Percentiles rank a stretch among this genome's conserved stretches.
These are phyloP conservation scores for Orbilia oligospora DNA, from an alignment of 2,329 filamentous ascomycete species.

Conservation along the genomic window DNA sequence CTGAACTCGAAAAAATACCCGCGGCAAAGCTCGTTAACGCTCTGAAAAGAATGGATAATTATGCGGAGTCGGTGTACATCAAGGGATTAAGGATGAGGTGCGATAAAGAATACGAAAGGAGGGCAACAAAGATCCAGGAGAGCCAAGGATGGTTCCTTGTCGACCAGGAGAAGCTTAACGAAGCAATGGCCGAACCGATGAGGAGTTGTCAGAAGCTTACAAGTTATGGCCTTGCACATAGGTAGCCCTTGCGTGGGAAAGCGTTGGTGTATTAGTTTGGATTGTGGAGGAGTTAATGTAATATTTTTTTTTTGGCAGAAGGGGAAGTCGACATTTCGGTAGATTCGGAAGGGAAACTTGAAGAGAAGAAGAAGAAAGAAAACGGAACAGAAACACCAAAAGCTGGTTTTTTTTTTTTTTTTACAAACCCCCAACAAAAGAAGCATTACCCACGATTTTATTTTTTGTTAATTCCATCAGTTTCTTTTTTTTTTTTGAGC, in stretches of 20 bases:
- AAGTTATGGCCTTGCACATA: conserved; percentile 65
- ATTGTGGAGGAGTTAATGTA: conserved; percentile 31
- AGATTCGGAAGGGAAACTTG: background rate
- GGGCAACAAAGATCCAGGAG: conserved; percentile 79
- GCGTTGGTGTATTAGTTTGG: conserved; percentile 1
- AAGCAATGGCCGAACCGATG: conserved; percentile 74
- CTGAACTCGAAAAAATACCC: conserved; percentile 80
- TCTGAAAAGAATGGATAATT: conserved; percentile 80
- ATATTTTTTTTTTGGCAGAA: conserved; percentile 18
- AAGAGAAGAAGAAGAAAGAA: background rate
- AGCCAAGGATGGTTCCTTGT: conserved; percentile 90
- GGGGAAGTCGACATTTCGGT: conserved; percentile 10
- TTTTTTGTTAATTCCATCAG: conserved; percentile 10
- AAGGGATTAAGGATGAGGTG: conserved; percentile 79
- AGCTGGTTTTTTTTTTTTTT: conserved; percentile 15
- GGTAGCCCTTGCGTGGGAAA: background rate
- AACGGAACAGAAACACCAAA: conserved; percentile 22
- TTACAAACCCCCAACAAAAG: conserved; percentile 28
- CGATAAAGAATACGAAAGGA: conserved; percentile 78
- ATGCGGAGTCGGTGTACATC: conserved; percentile 81
- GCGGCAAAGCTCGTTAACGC: conserved; percentile 70
- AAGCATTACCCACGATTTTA: conserved; percentile 22
- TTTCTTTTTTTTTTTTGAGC: background rate
- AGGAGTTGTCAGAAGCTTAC: conserved; percentile 72
- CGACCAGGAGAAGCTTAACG: conserved; percentile 82